These are phyloP conservation scores for Phytophthora hybrid DNA, from an alignment of 352 stramenopile genomes.

Conservation along the genomic window DNA sequence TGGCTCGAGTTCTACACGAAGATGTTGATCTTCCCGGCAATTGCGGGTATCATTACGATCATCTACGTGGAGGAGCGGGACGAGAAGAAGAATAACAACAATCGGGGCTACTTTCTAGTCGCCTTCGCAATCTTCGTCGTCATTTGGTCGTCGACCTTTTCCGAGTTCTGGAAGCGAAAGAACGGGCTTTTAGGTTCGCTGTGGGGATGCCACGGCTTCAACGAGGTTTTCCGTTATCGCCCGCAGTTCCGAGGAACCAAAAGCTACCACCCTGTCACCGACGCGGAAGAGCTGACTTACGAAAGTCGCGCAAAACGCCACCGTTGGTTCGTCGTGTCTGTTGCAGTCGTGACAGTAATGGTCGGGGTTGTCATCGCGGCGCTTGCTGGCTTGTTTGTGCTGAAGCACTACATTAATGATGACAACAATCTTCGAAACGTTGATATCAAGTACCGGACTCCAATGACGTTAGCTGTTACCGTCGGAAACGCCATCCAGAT, in stretches of 20 bases:
- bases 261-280: conserved; percentile 67
- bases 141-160: conserved; percentile 84
- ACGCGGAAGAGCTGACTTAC: conserved; percentile 65
- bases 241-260: conserved; percentile 86
- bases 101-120: conserved; percentile 67
- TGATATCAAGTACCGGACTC: conserved; percentile 44
- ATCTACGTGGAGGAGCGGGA: conserved; percentile 50
- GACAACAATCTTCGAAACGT: conserved; percentile 38
- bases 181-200: conserved; percentile 78
- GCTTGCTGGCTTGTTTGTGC: conserved; percentile 63
- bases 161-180: conserved; percentile 89
- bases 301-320: conserved; percentile 63
- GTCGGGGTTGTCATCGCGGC: conserved; percentile 70
- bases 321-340: conserved; percentile 62
- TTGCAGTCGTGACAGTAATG: conserved; percentile 73
- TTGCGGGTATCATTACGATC: conserved; percentile 82
- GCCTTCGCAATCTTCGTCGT: conserved; percentile 86
- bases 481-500: conserved; percentile 89
- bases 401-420: conserved; percentile 77
- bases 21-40: conserved; percentile 83
- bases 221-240: conserved; percentile 71
- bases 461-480: conserved; percentile 51
- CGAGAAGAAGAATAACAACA: conserved; percentile 35
- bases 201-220: conserved; percentile 85
- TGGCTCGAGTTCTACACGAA: conserved; percentile 93